Evolutionary conservation across 331 rosid species (phyloP).

Genomic region (Acacia concinna): DNA sequence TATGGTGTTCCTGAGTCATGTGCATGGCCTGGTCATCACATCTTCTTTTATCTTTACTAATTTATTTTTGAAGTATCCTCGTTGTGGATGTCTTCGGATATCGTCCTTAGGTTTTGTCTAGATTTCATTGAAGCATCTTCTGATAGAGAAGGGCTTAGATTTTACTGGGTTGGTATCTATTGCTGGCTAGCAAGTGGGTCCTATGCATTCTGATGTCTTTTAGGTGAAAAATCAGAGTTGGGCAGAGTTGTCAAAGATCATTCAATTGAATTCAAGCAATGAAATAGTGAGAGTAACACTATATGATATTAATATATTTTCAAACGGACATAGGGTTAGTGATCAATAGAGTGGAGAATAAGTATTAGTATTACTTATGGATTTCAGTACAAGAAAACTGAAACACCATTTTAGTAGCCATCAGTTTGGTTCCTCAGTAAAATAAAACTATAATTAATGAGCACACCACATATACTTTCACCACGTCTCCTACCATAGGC

Average conservation of each 20-base stretch:
- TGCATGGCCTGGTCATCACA: constrained; percentile 13
- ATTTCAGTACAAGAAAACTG: background rate
- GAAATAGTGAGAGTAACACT: background rate
- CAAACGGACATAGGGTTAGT: background rate
- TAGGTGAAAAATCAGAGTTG: constrained; percentile 2
- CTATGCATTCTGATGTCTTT: constrained; percentile 6
- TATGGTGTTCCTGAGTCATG: constrained; percentile 22
- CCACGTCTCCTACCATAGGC: background rate
- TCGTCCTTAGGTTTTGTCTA: background rate
- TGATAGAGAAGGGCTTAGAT: background rate
- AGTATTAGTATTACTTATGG: background rate
- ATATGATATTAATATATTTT: background rate
- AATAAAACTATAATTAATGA: background rate
- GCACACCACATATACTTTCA: background rate
- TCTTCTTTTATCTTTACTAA: constrained; percentile 1
- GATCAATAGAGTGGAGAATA: constrained; percentile 6
- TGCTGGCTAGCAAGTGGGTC: constrained; percentile 21
- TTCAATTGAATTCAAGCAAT: background rate
- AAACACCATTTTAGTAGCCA: constrained; percentile 16
- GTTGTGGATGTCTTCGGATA: background rate
- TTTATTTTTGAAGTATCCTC: background rate
- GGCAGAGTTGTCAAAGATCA: background rate
- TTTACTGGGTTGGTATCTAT: constrained; percentile 2
- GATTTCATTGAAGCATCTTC: background rate
- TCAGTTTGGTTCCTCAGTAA: constrained; percentile 6